These are phyloP conservation scores for Monilinia fructigena DNA, from an alignment of 2,329 filamentous ascomycete species.

Conservation along the genomic window DNA sequence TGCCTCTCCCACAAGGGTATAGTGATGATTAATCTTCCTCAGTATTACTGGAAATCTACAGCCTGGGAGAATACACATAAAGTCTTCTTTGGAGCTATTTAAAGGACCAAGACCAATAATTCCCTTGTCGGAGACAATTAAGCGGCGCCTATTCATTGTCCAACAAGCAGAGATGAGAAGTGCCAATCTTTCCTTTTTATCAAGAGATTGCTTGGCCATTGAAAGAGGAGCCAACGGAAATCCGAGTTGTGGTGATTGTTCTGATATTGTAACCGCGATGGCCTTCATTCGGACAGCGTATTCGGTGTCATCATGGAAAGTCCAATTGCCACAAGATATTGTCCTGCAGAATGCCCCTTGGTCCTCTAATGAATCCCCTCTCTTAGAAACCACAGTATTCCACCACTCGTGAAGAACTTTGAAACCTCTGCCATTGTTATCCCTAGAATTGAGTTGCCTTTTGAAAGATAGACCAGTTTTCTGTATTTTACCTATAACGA, in stretches of 20 bases:
- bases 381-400: conserved; percentile 28
- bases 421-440: conserved; percentile 26
- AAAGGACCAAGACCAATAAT: conserved; percentile 32
- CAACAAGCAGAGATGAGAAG: conserved; percentile 30
- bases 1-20: conserved; percentile 34
- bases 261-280: conserved; percentile 26
- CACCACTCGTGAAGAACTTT: conserved; percentile 35
- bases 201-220: neutral
- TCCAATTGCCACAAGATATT: conserved; percentile 35
- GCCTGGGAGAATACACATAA: conserved; percentile 33
- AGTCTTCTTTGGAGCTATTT: conserved; percentile 29
- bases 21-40: conserved; percentile 24
- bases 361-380: conserved; percentile 20
- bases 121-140: conserved; percentile 27
- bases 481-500: conserved; percentile 32
- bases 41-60: conserved; percentile 36
- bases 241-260: conserved; percentile 13
- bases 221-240: conserved; percentile 7
- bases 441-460: conserved; percentile 26
- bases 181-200: conserved; percentile 28
- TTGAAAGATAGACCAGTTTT: conserved; percentile 26
- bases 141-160: conserved; percentile 32
- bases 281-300: conserved; percentile 30
- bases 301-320: conserved; percentile 23
- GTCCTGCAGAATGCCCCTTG: conserved; percentile 29